A percentile compares a stretch with the other conserved stretches of the same genome.
phyloP scores from a whole-genome alignment of 441 rosid species.

The Francoa sonchifolia region DNA sequence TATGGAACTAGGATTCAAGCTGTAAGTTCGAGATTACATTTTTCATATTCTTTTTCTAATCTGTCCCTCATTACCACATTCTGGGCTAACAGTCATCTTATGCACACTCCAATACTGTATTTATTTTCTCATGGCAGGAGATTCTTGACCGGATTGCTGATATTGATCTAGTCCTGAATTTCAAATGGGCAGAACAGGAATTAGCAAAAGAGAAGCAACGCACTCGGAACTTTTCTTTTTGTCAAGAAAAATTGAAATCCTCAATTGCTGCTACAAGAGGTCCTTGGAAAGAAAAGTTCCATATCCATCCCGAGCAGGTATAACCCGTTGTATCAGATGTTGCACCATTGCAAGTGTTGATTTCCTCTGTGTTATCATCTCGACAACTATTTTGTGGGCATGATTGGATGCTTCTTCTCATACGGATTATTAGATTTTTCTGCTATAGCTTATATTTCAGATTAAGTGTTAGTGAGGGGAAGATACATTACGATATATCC shows the following conservation, averaged over 20 bases:
- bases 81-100: not conserved
- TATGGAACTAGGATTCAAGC: conserved; percentile 72
- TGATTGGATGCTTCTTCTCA: too few relatives aligned
- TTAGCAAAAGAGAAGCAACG: conserved; percentile 8
- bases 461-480: too few relatives aligned
- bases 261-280: conserved; percentile 23
- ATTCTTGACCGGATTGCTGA: conserved; percentile 60
- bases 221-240: conserved; percentile 15
- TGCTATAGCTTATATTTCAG: too few relatives aligned
- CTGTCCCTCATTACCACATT: too few relatives aligned
- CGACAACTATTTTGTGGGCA: too few relatives aligned
- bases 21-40: conserved; percentile 26
- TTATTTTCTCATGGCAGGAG: conserved; percentile 8
- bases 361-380: too few relatives aligned
- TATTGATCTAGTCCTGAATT: conserved; percentile 71
- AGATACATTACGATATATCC: too few relatives aligned
- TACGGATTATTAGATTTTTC: too few relatives aligned
- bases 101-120: not conserved
- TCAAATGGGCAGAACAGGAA: conserved; percentile 37
- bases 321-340: not conserved
- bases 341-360: not conserved
- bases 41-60: not conserved
- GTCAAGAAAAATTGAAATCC: conserved; percentile 16
- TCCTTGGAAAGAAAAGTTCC: conserved; percentile 31
- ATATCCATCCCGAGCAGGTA: conserved; percentile 52